Evolutionary conservation across 345 rosid genomes (phyloP), one percentile per base, ranked within the genome.

Genomic region (Eucalyptus victrix): DNA sequence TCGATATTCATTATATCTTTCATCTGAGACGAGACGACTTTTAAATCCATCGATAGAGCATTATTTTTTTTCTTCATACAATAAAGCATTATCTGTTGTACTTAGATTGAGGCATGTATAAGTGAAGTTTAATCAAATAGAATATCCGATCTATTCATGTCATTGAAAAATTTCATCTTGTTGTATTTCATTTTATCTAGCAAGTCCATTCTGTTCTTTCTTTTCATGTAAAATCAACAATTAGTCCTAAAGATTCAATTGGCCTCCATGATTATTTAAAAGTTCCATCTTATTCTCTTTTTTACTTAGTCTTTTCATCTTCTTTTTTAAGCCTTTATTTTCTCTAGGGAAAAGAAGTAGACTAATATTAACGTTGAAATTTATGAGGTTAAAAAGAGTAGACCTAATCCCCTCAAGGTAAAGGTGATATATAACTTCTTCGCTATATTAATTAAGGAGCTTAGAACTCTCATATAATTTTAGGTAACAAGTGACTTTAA

Each of bases 1-100:
- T 37, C 47, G 47, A 40, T 21, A 12, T 3, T 76, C 17, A 21
- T 4, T 1, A 21, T 3, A 40, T 40, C 9, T 76, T 21, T 37
- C 3, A 14, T 3, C 19, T 0, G 30, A 42, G 4, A 76, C 0
- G 30, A 42, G 4, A 76, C 13, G 7, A 12, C 47, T 37, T 21
- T 13, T 9, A 40, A 76, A 40, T 12, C 15, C 16, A 23, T 40
- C 3, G 2, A 76, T 7, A 11, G 1, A 4, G 30, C 83, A 76
- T 21, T 23, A 40, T 40, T 3, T 26, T 53, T 53, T 53, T 53
- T 53, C 24, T 53, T 53, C 58, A 53, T 19, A 53, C 15, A 3
- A 40, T 24, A 21, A 3, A 40, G 30, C 85, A 76, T 21, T 12
- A 21, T 40, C 1, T 44, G 30, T 12, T 40, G 47, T 12, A 12